Percentiles rank a stretch among this genome's conserved stretches.
Conservation (phyloP, 495 filamentous ascomycete species). For the Annulohypoxylon nitens region DNA sequence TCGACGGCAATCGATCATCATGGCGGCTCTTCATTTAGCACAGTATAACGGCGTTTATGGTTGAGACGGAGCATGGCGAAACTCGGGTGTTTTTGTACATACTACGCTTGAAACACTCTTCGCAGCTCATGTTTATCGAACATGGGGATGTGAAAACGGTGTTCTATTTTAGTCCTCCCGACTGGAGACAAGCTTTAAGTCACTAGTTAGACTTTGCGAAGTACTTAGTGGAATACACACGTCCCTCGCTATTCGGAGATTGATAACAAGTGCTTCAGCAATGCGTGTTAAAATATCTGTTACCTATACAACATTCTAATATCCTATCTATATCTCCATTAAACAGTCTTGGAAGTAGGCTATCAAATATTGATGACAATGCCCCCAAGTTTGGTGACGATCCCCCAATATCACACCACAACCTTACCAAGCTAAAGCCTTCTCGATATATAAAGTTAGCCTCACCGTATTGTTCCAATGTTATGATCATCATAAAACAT, state of each 20-base stretch:
- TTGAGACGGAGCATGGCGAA: conserved; percentile 19
- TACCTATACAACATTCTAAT: too few relatives aligned
- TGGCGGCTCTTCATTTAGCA: conserved; percentile 24
- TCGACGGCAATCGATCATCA: conserved; percentile 28
- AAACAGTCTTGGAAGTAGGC: not conserved
- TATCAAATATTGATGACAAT: not conserved
- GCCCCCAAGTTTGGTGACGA: not conserved
- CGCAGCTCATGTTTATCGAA: not conserved
- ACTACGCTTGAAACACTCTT: conserved; percentile 17
- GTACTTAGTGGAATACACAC: conserved; percentile 12
- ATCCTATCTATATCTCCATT: not conserved
- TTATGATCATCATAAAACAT: not conserved
- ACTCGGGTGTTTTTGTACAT: conserved; percentile 32
- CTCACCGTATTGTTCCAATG: not conserved
- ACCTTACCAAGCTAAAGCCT: not conserved
- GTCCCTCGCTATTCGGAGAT: not conserved
- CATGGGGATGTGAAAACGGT: not conserved
- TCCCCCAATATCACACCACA: not conserved
- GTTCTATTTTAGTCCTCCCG: not conserved
- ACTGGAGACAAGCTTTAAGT: not conserved
- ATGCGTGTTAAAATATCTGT: not conserved
- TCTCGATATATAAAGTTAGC: not conserved
- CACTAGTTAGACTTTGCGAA: conserved; percentile 5
- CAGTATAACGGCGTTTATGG: conserved; percentile 40
- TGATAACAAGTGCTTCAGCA: not conserved